phyloP scores from a whole-genome alignment of 805 yeast genomes.

The Ogataea nakhonphanomensis region DNA sequence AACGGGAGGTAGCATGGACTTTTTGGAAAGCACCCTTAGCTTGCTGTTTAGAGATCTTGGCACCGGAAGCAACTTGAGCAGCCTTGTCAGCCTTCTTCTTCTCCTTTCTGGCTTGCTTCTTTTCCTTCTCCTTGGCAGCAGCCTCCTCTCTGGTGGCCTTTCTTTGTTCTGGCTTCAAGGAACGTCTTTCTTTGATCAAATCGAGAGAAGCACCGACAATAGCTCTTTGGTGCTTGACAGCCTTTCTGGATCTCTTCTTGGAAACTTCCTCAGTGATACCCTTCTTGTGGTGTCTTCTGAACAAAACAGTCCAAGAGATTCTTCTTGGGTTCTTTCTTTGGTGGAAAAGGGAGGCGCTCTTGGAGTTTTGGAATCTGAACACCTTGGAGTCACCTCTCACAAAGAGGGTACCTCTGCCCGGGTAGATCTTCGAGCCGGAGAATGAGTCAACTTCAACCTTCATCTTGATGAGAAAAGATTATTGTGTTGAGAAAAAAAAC shows the following conservation, averaged over 20 bases:
- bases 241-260: constrained; percentile 96
- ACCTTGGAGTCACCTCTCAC: constrained; percentile 99
- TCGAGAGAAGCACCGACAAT: constrained; percentile 99
- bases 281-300: constrained; percentile 99
- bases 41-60: constrained; percentile 89
- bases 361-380: constrained; percentile 98
- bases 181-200: constrained; percentile 96
- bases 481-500: constrained; percentile 9
- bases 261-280: constrained; percentile 98
- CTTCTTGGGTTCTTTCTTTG: constrained; percentile 99
- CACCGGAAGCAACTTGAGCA: constrained; percentile 70
- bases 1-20: constrained; percentile 96
- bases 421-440: constrained; percentile 99
- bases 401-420: constrained; percentile 99
- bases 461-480: constrained; percentile 49
- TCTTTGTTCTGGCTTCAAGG: constrained; percentile 94
- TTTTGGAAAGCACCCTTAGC: constrained; percentile 98
- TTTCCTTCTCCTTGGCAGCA: constrained; percentile 76
- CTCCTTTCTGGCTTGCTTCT: constrained; percentile 89
- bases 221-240: constrained; percentile 98
- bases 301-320: constrained; percentile 98
- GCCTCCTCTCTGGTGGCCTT: constrained; percentile 95
- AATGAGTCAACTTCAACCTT: constrained; percentile 99
- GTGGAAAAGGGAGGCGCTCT: constrained; percentile 95
- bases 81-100: constrained; percentile 95